Evolutionary conservation across 2,329 filamentous ascomycete species (phyloP), one percentile per base, ranked within the genome.

Genomic region (Curvularia spicifera): DNA sequence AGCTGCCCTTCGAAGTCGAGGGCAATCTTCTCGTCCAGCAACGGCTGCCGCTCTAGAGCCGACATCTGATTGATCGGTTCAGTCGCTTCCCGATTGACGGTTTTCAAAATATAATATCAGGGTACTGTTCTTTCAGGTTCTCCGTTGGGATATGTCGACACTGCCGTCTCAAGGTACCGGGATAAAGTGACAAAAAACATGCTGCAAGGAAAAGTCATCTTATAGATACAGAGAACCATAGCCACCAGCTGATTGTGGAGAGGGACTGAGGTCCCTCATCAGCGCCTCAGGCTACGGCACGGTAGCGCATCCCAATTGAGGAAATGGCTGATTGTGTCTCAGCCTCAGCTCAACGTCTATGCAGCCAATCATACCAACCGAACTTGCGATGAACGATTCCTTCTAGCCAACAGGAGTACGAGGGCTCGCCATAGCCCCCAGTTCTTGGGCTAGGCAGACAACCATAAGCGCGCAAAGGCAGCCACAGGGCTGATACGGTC

Each of bases 311-410:
- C 65, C 57, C 40, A 39, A 66, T 64, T 53, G 47, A 63, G 66
- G 37, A 53, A 68, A 69, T 64, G 65, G 64, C 51, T 59, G 48
- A 61, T 43, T 46, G 59, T 56, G 59, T 58, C 61, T 68, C 63
- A 70, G 66, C 66, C 63, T 64, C 66, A 53, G 53, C 57, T 44
- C 33, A 43, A 39, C 20, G 31, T 33, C 24, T 33, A 22, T 54
- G 51, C 40, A 37, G 26, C 64, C 62, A 63, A 63, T 63, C 53
- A 57, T 5, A 10, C 20, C 29, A 24, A 15, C n/a, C 15, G n/a
- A 46, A 37, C 29, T 10, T 18, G 29, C 24, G 45, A 48, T 35
- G 20, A 49, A 56, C 24, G 10, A 24, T 13, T 18, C 50, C n/a
- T 48, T 53, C 35, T 40, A 57, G 44, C 51, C 39, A 53, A 31